Percentiles rank a stretch among this genome's conserved stretches.
Conservation (phyloP, 2,329 filamentous ascomycete genomes). For the Simplicillium aogashimaense region DNA sequence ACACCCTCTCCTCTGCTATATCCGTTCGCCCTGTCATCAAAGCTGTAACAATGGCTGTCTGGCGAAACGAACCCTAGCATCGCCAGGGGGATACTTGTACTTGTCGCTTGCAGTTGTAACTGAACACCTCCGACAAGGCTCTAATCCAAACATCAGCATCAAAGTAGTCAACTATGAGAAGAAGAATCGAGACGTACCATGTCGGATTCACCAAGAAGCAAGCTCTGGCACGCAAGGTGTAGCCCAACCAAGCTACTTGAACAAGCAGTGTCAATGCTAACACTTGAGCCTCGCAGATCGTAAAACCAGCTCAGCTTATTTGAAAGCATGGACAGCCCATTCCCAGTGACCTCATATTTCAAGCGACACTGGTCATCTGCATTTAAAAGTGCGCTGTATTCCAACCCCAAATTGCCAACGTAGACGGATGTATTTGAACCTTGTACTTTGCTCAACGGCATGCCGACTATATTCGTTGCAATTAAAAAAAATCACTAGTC, state of each 20-base stretch:
- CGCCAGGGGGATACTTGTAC: too few species aligned
- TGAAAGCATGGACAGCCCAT: conserved; percentile 22
- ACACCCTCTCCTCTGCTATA: conserved; percentile 44
- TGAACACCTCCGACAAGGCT: too few species aligned
- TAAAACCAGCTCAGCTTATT: conserved; percentile 32
- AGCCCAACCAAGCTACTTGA: conserved; percentile 21
- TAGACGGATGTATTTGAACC: conserved; percentile 14
- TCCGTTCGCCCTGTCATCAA: conserved; percentile 33
- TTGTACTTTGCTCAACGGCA: too few species aligned
- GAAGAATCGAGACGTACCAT: conserved; percentile 8
- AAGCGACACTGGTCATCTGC: conserved; percentile 7
- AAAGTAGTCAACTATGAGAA: too few species aligned
- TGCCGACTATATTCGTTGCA: too few species aligned
- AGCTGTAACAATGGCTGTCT: too few species aligned
- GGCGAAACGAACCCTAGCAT: conserved; percentile 14
- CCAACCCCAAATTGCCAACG: conserved; percentile 13
- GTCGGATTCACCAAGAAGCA: conserved; percentile 16
- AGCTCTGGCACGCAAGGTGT: conserved; percentile 18
- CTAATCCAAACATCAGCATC: too few species aligned
- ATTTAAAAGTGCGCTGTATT: conserved; percentile 8
- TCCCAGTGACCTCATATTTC: conserved; percentile 13
- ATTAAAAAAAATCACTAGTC: too few species aligned
- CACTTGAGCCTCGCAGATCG: conserved; percentile 21
- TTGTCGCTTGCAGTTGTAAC: too few species aligned
- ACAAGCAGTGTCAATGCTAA: conserved; percentile 25